Percentiles rank a stretch among this genome's conserved stretches.
These are phyloP conservation scores for Talaromyces sp. DNA, from an alignment of 2,329 filamentous ascomycete species.

Conservation along the genomic window DNA sequence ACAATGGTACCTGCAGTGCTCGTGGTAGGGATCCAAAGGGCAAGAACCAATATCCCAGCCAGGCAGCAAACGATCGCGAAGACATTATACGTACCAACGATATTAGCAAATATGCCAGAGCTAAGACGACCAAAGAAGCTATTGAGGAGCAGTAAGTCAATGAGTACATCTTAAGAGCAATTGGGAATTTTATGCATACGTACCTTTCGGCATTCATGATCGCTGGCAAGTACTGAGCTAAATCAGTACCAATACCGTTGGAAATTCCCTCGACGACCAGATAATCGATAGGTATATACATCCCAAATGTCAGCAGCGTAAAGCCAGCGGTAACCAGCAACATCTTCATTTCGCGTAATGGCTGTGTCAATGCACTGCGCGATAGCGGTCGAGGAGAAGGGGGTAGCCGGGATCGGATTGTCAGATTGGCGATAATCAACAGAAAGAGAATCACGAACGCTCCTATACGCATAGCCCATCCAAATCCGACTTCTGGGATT, in stretches of 20 bases:
- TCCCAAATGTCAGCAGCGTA: conserved; percentile 53
- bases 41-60: conserved; percentile 21
- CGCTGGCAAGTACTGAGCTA: conserved; percentile 53
- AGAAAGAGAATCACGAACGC: conserved; percentile 61
- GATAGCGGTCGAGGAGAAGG: neutral
- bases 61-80: conserved; percentile 22
- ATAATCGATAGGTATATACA: conserved; percentile 57
- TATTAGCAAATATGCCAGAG: conserved; percentile 31
- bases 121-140: conserved; percentile 29
- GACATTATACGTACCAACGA: conserved; percentile 32
- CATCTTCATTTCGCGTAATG: conserved; percentile 48
- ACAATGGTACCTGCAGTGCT: neutral
- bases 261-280: conserved; percentile 45
- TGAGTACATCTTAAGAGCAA: neutral
- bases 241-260: conserved; percentile 46
- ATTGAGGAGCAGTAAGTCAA: neutral
- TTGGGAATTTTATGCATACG: neutral
- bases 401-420: conserved; percentile 46
- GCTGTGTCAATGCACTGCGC: conserved; percentile 21
- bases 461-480: conserved; percentile 56
- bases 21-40: conserved; percentile 24
- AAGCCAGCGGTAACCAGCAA: conserved; percentile 27
- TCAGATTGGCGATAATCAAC: conserved; percentile 51
- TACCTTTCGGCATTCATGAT: conserved; percentile 51
- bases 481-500: conserved; percentile 52